phyloP scores from a whole-genome alignment of 129 eudicot genomes.

The Centaurea solstitialis region DNA sequence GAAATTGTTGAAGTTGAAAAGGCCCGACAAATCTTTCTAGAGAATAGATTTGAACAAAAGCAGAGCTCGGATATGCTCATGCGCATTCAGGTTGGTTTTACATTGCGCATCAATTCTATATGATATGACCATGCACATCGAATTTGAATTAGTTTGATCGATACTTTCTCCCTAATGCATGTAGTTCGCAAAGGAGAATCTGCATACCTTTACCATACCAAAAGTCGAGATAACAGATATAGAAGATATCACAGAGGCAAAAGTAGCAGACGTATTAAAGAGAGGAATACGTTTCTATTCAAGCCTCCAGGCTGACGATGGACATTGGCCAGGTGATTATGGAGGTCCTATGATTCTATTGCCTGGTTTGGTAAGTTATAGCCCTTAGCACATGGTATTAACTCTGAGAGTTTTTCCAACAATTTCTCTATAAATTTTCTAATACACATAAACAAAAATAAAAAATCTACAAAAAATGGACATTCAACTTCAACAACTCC shows the following conservation, averaged over 20 bases:
- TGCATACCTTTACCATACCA: neutral
- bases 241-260: constrained; percentile 7
- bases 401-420: neutral
- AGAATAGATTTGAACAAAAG: neutral
- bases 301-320: constrained; percentile 37
- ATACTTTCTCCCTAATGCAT: neutral
- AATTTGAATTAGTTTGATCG: neutral
- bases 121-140: neutral
- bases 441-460: neutral
- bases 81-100: neutral
- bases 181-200: neutral
- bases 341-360: constrained; percentile 41
- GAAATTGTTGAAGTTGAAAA: constrained; percentile 4
- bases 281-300: constrained; percentile 27
- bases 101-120: neutral
- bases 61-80: neutral
- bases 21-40: neutral
- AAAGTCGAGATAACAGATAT: neutral
- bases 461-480: neutral
- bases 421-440: neutral
- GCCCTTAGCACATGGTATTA: neutral
- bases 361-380: constrained; percentile 25
- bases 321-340: constrained; percentile 44
- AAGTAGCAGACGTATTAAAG: constrained; percentile 11
- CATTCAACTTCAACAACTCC: neutral